Percentiles rank a stretch among this genome's conserved stretches.
Conservation (phyloP, 352 stramenopile genomes). For the Saprolegnia diclina region DNA sequence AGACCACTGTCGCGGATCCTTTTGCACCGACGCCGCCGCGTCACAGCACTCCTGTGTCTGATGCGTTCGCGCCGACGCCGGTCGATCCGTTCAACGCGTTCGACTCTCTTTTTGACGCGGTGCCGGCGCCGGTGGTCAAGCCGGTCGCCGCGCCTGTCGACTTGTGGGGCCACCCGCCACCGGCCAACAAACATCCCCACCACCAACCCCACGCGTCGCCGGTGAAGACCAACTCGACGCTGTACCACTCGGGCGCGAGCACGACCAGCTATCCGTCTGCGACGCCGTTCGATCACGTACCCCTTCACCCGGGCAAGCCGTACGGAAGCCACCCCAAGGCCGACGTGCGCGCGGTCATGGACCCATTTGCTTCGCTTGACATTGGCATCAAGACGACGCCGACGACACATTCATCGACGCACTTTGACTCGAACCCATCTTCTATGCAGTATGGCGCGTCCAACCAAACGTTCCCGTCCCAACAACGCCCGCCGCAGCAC, state of each 20-base stretch:
- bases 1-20: neutral
- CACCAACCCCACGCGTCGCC: neutral
- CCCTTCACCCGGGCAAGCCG: neutral
- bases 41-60: no score
- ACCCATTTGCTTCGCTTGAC: conserved; percentile 26
- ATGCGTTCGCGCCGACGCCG: neutral
- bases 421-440: neutral
- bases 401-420: neutral
- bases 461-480: conserved; percentile 4
- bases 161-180: conserved; percentile 15
- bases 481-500: conserved; percentile 1
- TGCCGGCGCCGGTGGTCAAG: neutral
- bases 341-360: neutral
- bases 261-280: neutral
- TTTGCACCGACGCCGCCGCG: neutral
- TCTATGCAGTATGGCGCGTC: neutral
- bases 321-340: conserved; percentile 4
- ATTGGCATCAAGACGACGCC: conserved; percentile 25
- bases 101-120: neutral
- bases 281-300: neutral
- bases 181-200: neutral
- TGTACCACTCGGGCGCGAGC: neutral
- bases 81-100: conserved; percentile 9
- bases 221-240: neutral
- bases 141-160: neutral